Evolutionary conservation across 306 rosid species (phyloP).

Genomic region (Crataegus laevigata): DNA sequence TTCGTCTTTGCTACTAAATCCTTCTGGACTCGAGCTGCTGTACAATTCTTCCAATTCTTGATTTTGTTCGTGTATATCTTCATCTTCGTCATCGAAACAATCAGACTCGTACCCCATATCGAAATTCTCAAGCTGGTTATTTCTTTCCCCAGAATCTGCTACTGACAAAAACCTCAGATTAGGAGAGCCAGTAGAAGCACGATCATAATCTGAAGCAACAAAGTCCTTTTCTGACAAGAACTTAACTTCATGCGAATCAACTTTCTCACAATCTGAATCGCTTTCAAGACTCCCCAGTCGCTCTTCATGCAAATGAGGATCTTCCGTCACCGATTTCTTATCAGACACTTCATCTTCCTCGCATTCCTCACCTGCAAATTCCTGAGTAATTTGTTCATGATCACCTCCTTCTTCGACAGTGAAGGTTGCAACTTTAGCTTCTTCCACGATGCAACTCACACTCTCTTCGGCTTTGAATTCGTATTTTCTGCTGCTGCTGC

Average conservation of each 20-base stretch:
- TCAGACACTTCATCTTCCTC: conserved; percentile 14
- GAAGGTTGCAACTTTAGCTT: conserved; percentile 37
- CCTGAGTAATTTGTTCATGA: conserved; percentile 16
- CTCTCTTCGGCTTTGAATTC: conserved; percentile 34
- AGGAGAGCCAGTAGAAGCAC: conserved; percentile 21
- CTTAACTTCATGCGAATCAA: neutral
- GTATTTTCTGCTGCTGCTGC: conserved; percentile 30
- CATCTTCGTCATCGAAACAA: conserved; percentile 51
- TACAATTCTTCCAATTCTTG: conserved; percentile 25
- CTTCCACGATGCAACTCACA: conserved; percentile 45
- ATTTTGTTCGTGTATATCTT: conserved; percentile 38
- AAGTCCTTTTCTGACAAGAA: conserved; percentile 37
- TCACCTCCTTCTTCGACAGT: conserved; percentile 29
- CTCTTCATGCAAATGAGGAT: conserved; percentile 9
- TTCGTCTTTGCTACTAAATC: neutral
- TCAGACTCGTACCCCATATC: conserved; percentile 48
- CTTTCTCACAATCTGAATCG: neutral
- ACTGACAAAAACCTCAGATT: conserved; percentile 41
- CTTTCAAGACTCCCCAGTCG: conserved; percentile 4
- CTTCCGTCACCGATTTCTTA: conserved; percentile 6
- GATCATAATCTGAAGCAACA: conserved; percentile 32
- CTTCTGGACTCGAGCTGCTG: neutral
- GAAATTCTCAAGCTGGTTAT: conserved; percentile 11
- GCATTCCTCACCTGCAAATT: neutral
- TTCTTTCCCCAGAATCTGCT: conserved; percentile 32